Percentiles rank a stretch among this genome's conserved stretches.
These are phyloP conservation scores for Hanseniaspora thailandica DNA, from an alignment of 805 yeast species.

Conservation along the genomic window DNA sequence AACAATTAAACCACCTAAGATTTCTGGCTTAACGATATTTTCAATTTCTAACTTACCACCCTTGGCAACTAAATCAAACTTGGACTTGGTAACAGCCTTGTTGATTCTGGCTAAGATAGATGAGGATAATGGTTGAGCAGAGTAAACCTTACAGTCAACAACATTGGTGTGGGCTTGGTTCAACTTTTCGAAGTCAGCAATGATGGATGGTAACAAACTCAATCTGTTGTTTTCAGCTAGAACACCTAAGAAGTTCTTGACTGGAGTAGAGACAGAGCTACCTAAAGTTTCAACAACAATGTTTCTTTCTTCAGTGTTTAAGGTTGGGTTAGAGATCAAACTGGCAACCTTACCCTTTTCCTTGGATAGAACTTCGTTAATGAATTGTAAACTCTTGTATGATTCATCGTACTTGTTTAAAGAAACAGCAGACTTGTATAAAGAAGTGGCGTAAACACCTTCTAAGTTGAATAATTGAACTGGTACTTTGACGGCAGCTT, in stretches of 20 bases:
- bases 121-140: conserved; percentile 73
- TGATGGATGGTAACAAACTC: conserved; percentile 50
- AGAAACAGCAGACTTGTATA: conserved; percentile 83
- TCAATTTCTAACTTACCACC: conserved; percentile 76
- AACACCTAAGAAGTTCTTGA: conserved; percentile 67
- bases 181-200: conserved; percentile 60
- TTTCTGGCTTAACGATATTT: conserved; percentile 77
- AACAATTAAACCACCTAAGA: conserved; percentile 89
- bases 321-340: conserved; percentile 70
- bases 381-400: conserved; percentile 47
- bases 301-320: conserved; percentile 63
- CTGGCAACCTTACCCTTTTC: conserved; percentile 52
- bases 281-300: conserved; percentile 52
- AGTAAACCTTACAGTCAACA: conserved; percentile 85
- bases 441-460: conserved; percentile 93
- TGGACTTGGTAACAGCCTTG: conserved; percentile 61
- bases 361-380: conserved; percentile 40
- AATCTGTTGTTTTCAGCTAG: conserved; percentile 93
- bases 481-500: conserved; percentile 74
- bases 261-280: conserved; percentile 30
- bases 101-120: conserved; percentile 68
- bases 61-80: conserved; percentile 54
- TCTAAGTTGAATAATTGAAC: conserved; percentile 89
- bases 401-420: conserved; percentile 64
- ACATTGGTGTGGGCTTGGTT: conserved; percentile 84